A percentile compares a stretch with the other conserved stretches of the same genome.
These are phyloP conservation scores for Eimeria zaria DNA, from an alignment of 169 alveolate genomes.

Conservation along the genomic window DNA sequence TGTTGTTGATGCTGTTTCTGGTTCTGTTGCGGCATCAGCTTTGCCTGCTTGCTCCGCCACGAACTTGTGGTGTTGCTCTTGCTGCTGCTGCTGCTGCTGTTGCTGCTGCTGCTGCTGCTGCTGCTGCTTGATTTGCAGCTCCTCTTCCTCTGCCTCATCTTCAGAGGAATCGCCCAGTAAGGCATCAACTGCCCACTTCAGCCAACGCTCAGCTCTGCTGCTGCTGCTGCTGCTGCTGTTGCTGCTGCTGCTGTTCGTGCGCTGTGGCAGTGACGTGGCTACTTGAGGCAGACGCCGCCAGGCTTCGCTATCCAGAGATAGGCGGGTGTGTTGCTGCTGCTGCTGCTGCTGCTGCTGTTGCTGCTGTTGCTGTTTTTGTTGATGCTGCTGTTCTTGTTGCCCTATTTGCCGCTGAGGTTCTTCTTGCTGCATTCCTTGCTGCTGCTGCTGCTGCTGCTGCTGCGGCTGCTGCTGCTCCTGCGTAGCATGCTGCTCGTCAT, in stretches of 20 bases:
- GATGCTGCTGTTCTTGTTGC: neutral
- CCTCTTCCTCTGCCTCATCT: neutral
- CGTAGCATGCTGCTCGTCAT: neutral
- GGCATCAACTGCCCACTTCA: conserved; percentile 37
- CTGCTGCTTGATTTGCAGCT: neutral
- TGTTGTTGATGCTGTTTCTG: neutral
- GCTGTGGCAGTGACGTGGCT: neutral
- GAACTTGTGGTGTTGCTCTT: neutral
- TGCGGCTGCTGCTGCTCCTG: conserved; percentile 24
- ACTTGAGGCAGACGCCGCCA: conserved; percentile 27
- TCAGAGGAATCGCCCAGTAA: conserved; percentile 17
- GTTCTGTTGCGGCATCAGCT: neutral
- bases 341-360: neutral
- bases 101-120: neutral
- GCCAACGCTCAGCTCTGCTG: conserved; percentile 43
- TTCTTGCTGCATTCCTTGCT: too few species aligned
- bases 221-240: conserved; percentile 36
- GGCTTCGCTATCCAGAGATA: conserved; percentile 6
- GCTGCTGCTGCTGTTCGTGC: conserved; percentile 13
- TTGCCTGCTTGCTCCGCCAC: neutral
- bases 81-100: neutral
- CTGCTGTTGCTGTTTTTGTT: neutral
- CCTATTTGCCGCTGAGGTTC: too few species aligned
- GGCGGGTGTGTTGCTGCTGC: neutral
- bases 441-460: neutral